Evolutionary conservation across 2,329 filamentous ascomycete genomes (phyloP), one percentile per base, ranked within the genome.

Genomic region (Phaeosphaeria sp.): DNA sequence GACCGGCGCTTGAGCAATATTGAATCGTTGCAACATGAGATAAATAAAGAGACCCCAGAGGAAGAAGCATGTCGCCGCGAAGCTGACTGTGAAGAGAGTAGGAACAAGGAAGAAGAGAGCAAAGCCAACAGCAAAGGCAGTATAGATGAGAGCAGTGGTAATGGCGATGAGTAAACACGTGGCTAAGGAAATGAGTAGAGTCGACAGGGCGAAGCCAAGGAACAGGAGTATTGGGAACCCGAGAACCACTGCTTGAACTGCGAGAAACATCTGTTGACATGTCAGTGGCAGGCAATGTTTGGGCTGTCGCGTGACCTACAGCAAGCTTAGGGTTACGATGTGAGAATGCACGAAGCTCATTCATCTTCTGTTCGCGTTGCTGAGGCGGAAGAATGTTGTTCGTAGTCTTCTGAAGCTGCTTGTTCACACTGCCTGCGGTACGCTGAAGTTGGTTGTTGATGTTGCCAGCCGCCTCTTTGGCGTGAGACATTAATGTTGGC

Each of bases 171-270:
- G 61, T 40, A 91, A 68, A 13, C 88, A 88, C 27, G 83, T 82
- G 43, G 87, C 77, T 42, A 91, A 72, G 17, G 89, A 85, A 73
- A 92, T 84, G 60, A 88, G 74, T 61, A 89, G 77, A 57, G 88
- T 85, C 40, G 85, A 86, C 42, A 88, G 65, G 54, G 84, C 81
- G 80, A 93, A 92, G 65, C 85, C 79, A 55, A 84, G 62, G 80
- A 95, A 94, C 61, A 93, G 78, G 42, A 88, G 76, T 57, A 93
- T 68, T 1, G 91, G 91, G 15, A 91, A 75, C 56, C 87, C 83
- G 15, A 87, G 87, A 60, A 93, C 82, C 57, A 87, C 74, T 56
- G 89, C 68, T 73, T 93, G 91, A 27, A 84, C 80, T 46, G 85
- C 77, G 56, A 92, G 72, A 74, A 95, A 91, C 57, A 87, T 86